Evolutionary conservation across 1,139 yeast species (phyloP).

Genomic region (Yamadazyma sp.): DNA sequence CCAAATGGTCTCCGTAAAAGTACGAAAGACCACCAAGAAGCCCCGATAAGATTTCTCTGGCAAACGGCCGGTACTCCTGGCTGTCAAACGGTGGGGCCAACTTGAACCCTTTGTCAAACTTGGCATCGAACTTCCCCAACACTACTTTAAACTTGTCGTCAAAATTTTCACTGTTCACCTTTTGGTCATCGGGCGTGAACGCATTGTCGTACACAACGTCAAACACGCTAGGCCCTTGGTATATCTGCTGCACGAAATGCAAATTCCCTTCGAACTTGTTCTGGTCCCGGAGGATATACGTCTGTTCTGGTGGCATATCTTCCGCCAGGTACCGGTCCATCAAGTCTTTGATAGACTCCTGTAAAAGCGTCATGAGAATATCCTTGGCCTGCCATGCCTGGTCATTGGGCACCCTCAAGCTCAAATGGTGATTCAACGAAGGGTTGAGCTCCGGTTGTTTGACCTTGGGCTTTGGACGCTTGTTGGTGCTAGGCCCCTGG

Average conservation of each 20-base stretch:
- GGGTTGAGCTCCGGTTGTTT: slow-evolving; percentile 45
- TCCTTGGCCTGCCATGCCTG: slow-evolving; percentile 81
- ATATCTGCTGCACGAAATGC: slow-evolving; percentile 77
- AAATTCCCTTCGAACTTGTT: slow-evolving; percentile 70
- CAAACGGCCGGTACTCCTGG: slow-evolving; percentile 54
- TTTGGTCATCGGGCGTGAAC: slow-evolving; percentile 37
- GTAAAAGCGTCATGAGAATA: slow-evolving; percentile 65
- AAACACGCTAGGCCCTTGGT: slow-evolving; percentile 74
- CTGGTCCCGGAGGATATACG: slow-evolving; percentile 59
- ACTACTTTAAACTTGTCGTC: slow-evolving; percentile 36
- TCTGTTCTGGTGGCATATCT: slow-evolving; percentile 47
- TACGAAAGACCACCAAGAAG: slow-evolving; percentile 88
- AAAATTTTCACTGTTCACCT: slow-evolving; percentile 44
- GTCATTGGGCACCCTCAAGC: slow-evolving; percentile 70
- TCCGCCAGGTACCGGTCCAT: slow-evolving; percentile 34
- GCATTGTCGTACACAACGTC: slow-evolving; percentile 62
- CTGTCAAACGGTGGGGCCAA: slow-evolving; percentile 57
- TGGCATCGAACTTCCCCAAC: slow-evolving; percentile 46
- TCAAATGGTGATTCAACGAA: slow-evolving; percentile 58
- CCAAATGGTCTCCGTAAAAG: slow-evolving; percentile 83
- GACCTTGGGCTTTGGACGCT: slow-evolving; percentile 31
- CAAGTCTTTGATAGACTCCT: slow-evolving; percentile 62
- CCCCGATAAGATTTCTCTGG: slow-evolving; percentile 77
- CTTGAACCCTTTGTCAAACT: slow-evolving; percentile 56
- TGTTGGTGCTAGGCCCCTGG: slow-evolving; percentile 48